phyloP scores from a whole-genome alignment of 176 grass and related monocot species.

The Metroxylon sagu region DNA sequence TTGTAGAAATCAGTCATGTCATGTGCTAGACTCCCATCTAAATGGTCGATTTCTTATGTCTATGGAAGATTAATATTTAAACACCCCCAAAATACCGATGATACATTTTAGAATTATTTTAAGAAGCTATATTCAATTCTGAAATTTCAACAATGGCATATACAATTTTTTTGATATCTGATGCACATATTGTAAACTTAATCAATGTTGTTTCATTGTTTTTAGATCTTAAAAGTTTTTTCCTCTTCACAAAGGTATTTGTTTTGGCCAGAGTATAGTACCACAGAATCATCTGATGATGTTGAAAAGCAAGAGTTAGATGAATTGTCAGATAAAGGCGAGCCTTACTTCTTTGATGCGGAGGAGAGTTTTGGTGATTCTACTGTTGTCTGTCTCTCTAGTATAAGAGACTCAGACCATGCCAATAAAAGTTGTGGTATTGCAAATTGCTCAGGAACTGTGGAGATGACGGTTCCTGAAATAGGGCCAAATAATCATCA shows the following conservation, averaged over 20 bases:
- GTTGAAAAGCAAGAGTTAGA: conserved; percentile 67
- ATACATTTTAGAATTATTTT: no score
- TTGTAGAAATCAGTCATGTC: no score
- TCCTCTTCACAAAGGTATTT: conserved; percentile 10
- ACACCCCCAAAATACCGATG: no score
- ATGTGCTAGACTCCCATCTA: no score
- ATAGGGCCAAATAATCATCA: not conserved
- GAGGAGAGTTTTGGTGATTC: conserved; percentile 65
- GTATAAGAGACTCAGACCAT: conserved; percentile 26
- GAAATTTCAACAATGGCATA: no score
- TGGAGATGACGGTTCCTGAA: not conserved
- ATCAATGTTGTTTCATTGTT: not conserved
- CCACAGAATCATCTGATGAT: conserved; percentile 84
- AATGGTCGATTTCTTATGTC: no score
- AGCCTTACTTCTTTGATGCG: conserved; percentile 78
- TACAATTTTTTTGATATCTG: no score
- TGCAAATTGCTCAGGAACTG: not conserved
- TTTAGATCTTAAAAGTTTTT: not conserved
- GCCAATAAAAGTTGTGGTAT: not conserved
- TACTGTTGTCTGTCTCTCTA: conserved; percentile 20
- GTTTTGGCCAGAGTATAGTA: conserved; percentile 76
- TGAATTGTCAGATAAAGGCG: conserved; percentile 55
- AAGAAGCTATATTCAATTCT: no score
- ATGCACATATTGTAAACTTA: no score
- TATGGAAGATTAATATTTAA: no score